Base-by-base conservation (phyloP, 2,329 filamentous ascomycete genomes). In the Claviceps fusiformis region DNA sequence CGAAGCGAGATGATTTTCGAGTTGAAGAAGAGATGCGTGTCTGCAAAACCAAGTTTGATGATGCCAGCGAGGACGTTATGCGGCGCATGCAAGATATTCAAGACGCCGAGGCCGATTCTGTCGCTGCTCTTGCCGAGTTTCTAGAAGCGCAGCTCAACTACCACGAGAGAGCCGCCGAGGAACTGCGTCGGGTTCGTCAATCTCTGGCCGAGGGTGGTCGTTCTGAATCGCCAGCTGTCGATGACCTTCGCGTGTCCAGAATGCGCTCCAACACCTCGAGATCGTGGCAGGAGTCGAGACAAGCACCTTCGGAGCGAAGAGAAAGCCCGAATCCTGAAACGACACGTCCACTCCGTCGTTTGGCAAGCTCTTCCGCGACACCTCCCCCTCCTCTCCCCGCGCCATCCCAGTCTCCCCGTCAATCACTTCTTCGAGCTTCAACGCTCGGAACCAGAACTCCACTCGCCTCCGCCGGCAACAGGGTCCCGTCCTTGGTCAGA, bases 21-120 rank as follows among this genome's bases (percentile, higher is more conserved):
- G 79, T 93, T 55, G 93, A 97, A 69, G 92, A 97, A 67, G 92
- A 97, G 70, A 80, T 95, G 54, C 86, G 92, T 55, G 80, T 83
- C 33, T 89, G 93, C 68, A 95, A 95, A 69, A 87, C 89, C 63
- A 97, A 97, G 72, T 97, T 95, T 66, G 93, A 97, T 67, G 93
- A 97, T 73, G 86, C 89, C 17, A 93, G 81, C 65, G 92, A 97
- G 65, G 92, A 97, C 64, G 91, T 97, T 54, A 80, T 85, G 62
- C 82, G 92, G 57, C 81, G 92, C 55, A 97, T 97, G 93, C 83
- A 95, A 70, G 92, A 97, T 65, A 95, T 97, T 72, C 92, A 93
- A 73, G 91, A 96, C 64, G 81, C 89, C 27, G 92, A 97, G 70
- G 78, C 76, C 47, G 92, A 97, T 59, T 89, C 85, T 64, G 81